Conservation (phyloP, 345 rosid genomes). For the Laguncularia racemosa region DNA sequence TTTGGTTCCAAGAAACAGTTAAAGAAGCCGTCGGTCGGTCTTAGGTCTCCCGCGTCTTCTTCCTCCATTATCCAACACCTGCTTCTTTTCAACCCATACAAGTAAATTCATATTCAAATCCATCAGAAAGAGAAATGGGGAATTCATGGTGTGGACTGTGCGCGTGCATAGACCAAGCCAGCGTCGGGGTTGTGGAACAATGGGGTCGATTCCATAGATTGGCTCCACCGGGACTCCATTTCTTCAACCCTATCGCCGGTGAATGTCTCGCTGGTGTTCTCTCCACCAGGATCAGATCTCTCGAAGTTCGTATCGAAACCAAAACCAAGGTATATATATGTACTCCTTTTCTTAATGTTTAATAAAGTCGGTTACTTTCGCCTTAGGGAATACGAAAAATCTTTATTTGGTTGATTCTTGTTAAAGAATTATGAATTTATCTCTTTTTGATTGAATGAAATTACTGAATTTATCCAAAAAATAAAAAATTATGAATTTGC, state of each 20-base stretch:
- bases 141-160: slow-evolving; percentile 33
- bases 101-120: neutral
- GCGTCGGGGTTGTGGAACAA: slow-evolving; percentile 69
- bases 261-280: slow-evolving; percentile 78
- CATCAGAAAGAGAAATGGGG: slow-evolving; percentile 37
- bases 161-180: slow-evolving; percentile 83
- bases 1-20: too few relatives aligned
- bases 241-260: slow-evolving; percentile 67
- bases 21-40: too few relatives aligned
- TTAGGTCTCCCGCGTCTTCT: too few relatives aligned
- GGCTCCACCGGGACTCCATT: slow-evolving; percentile 79
- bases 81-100: neutral
- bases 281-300: slow-evolving; percentile 80
- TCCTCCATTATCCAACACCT: neutral
- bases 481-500: too few relatives aligned
- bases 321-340: slow-evolving; percentile 60
- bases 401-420: too few relatives aligned
- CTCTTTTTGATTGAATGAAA: too few relatives aligned
- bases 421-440: too few relatives aligned
- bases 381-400: too few relatives aligned
- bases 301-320: slow-evolving; percentile 88
- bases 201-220: slow-evolving; percentile 91
- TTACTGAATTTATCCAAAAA: too few relatives aligned
- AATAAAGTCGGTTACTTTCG: neutral
- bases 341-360: neutral